Conservation (phyloP, 768 basidiomycete genomes). For the Suillus subaureus region DNA sequence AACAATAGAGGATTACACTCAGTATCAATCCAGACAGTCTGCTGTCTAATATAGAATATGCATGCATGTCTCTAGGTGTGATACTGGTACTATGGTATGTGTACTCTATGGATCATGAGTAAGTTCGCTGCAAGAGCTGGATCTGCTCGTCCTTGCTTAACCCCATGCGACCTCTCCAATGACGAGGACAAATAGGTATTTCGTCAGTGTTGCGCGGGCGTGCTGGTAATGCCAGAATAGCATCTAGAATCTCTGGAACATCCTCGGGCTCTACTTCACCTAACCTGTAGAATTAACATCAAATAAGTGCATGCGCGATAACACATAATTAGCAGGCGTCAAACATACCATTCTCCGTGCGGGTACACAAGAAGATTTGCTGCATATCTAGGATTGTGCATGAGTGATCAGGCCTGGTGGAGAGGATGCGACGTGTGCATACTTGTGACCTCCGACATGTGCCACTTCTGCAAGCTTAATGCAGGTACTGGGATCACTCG, state of each 20-base stretch:
- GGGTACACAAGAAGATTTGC: slow-evolving; percentile 72
- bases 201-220: slow-evolving; percentile 28
- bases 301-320: not conserved
- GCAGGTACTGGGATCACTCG: slow-evolving; percentile 32
- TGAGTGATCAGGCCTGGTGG: slow-evolving; percentile 7
- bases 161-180: slow-evolving; percentile 79
- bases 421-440: slow-evolving; percentile 28
- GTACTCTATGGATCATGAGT: not conserved
- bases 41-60: not conserved
- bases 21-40: not conserved
- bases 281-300: slow-evolving; percentile 44
- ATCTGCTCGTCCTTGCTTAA: slow-evolving; percentile 59
- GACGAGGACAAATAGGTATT: slow-evolving; percentile 43
- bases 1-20: not conserved
- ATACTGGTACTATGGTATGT: not conserved
- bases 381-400: slow-evolving; percentile 51
- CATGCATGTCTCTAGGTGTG: not conserved
- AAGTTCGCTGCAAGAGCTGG: slow-evolving; percentile 30
- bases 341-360: slow-evolving; percentile 68
- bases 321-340: not conserved
- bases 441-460: slow-evolving; percentile 88
- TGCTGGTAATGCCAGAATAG: slow-evolving; percentile 36
- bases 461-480: slow-evolving; percentile 63
- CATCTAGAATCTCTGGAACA: slow-evolving; percentile 54
- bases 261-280: slow-evolving; percentile 61